phyloP scores from a whole-genome alignment of 106 monocot genomes.

The Apostasia shenzhenica region DNA sequence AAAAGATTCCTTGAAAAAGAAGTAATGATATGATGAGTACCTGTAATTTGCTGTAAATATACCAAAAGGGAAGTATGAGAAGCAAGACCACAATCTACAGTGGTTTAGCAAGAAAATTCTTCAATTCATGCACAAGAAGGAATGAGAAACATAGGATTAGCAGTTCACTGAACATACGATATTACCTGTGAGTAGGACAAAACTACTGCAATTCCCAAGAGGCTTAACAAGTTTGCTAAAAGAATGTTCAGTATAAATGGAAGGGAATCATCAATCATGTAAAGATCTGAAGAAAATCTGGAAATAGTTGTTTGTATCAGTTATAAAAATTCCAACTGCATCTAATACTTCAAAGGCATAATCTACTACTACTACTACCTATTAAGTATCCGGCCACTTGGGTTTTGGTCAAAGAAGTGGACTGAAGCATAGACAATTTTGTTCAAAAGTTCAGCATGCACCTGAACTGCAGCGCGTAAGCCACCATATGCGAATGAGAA shows the following conservation, averaged over 20 bases:
- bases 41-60: slow-evolving; percentile 77
- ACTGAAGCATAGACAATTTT: slow-evolving; percentile 82
- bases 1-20: background rate
- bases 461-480: slow-evolving; percentile 67
- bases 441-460: slow-evolving; percentile 63
- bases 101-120: background rate
- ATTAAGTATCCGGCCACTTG: slow-evolving; percentile 91
- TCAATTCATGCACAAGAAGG: slow-evolving; percentile 6
- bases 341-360: background rate
- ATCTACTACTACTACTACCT: slow-evolving; percentile 33
- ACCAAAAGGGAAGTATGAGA: slow-evolving; percentile 75
- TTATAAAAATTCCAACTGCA: background rate
- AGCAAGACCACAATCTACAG: slow-evolving; percentile 77
- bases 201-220: slow-evolving; percentile 75
- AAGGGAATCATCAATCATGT: slow-evolving; percentile 96
- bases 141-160: background rate
- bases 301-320: slow-evolving; percentile 4
- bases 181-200: slow-evolving; percentile 83
- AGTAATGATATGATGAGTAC: slow-evolving; percentile 24
- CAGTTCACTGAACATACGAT: background rate
- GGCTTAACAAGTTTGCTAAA: slow-evolving; percentile 73
- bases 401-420: slow-evolving; percentile 78
- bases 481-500: slow-evolving; percentile 96
- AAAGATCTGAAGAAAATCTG: slow-evolving; percentile 97
- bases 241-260: slow-evolving; percentile 99